Conservation (phyloP, 495 filamentous ascomycete species). For the Neohortaea acidophila region DNA sequence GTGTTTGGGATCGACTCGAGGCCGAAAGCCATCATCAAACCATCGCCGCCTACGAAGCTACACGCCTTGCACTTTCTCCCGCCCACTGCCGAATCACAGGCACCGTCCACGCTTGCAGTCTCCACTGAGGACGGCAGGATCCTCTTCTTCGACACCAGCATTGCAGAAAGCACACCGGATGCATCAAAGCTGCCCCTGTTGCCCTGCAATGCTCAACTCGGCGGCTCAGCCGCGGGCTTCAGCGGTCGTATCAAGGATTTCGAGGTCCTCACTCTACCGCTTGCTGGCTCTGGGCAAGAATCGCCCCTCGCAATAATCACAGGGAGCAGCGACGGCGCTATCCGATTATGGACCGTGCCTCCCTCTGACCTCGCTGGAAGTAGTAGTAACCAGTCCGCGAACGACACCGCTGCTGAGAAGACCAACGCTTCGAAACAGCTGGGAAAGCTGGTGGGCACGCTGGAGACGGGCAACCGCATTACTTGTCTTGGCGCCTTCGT, state of each 20-base stretch:
- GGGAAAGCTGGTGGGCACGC: constrained; percentile 58
- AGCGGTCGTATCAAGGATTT: constrained; percentile 79
- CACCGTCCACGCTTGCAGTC: constrained; percentile 42
- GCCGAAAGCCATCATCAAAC: constrained; percentile 54
- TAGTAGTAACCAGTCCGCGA: not conserved
- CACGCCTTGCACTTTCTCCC: constrained; percentile 62
- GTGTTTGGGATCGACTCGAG: constrained; percentile 80
- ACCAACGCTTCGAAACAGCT: constrained; percentile 35
- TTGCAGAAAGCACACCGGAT: constrained; percentile 25
- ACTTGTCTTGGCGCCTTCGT: constrained; percentile 78
- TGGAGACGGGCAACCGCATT: constrained; percentile 74
- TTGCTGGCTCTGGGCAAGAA: constrained; percentile 21
- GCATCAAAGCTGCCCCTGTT: constrained; percentile 31
- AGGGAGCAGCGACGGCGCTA: constrained; percentile 64
- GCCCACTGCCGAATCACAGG: no score
- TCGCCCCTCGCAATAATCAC: constrained; percentile 48
- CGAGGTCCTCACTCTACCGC: constrained; percentile 36
- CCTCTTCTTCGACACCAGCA: constrained; percentile 61
- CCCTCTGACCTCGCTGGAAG: constrained; percentile 21
- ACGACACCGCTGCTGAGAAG: constrained; percentile 6
- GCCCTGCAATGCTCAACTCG: constrained; percentile 57
- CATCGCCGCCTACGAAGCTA: constrained; percentile 58
- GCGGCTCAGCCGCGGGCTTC: constrained; percentile 52
- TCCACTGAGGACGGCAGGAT: constrained; percentile 90
- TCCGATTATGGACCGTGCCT: constrained; percentile 57